Evolutionary conservation across 345 rosid species (phyloP).

Genomic region (Brassica napus): Da-Ae NC_063440.1:18547001-18547500

Average conservation of each 20-base stretch:
- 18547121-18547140: not conserved
- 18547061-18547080: conserved; percentile 84
- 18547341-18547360: conserved; percentile 95
- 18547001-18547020: not conserved
- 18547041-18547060: conserved; percentile 40
- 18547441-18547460: not conserved
- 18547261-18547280: not conserved
- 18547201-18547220: conserved; percentile 57
- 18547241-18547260: conserved; percentile 72
- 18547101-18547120: conserved; percentile 4
- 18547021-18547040: conserved; percentile 13
- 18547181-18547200: not conserved
- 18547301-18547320: not conserved
- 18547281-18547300: not conserved
- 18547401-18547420: not conserved
- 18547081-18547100: conserved; percentile 38
- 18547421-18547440: not conserved
- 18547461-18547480: not conserved
- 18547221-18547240: conserved; percentile 66
- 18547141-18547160: not conserved
- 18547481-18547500: conserved; percentile 35
- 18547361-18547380: conserved; percentile 95
- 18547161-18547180: not conserved
- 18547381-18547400: conserved; percentile 93
- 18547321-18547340: conserved; percentile 52